Evolutionary conservation across 164 flowering plant species (phyloP), one percentile per base, ranked within the genome.

Genomic region (Brasenia schreberi): DNA sequence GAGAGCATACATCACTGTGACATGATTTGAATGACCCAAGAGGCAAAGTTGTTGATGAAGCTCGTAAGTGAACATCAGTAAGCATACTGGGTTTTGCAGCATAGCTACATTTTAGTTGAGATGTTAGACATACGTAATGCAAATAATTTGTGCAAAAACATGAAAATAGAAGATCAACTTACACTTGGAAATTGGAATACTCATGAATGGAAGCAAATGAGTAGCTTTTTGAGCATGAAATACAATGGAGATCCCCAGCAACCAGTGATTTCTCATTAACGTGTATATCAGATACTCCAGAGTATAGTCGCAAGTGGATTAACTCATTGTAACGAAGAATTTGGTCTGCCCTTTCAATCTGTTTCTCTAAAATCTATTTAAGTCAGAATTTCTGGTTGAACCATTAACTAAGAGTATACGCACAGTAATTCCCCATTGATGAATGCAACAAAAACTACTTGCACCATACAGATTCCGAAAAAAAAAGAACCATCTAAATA

Each of bases 121-220:
- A 33, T 33, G 39, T 33, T 33, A 4, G 14, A 33, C 39, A 33
- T 33, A 33, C 4, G 39, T 33, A 33, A 33, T 33, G 39, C 39
- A 33, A 33, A 33, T 33, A 33, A 33, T 33, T 33, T 33, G 39
- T 33, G 39, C 39, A 33, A 33, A 33, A 33, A 3, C 39, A 33
- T 33, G 39, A 33, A 33, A 33, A 33, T 33, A 33, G 3, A 33
- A 33, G 39, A 33, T 14, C 16, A 14, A 53, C 92, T 82, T 78
- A 92, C 96, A 73, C 80, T 92, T 92, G 39, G 93, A 83, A 73
- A 79, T 92, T 92, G 39, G 93, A 83, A 71, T 76, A 80, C 74
- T 85, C 93, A 65, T 92, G 90, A 64, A 82, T 71, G 23, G 49
- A 81, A 78, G 92, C 84, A 72, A 18, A 90, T 43, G 90, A 96